phyloP scores from a whole-genome alignment of 1,284 basidiomycete species.

The Ustilago esculenta region DNA sequence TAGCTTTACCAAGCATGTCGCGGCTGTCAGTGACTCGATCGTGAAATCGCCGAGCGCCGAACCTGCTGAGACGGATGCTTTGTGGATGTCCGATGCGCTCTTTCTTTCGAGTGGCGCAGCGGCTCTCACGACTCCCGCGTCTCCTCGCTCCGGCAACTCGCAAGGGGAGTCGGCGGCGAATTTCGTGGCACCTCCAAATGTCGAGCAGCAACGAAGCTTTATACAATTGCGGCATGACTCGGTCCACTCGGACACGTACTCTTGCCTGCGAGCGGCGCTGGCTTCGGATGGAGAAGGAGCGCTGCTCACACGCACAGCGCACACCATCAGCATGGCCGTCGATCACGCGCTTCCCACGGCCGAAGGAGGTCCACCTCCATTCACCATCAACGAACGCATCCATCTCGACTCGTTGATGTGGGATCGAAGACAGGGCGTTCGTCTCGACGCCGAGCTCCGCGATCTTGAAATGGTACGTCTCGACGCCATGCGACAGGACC shows the following conservation, averaged over 20 bases:
- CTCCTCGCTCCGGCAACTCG: constrained; percentile 4
- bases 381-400: constrained; percentile 35
- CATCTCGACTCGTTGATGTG: constrained; percentile 49
- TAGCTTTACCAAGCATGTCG: constrained; percentile 20
- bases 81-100: constrained; percentile 30
- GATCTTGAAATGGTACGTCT: constrained; percentile 26
- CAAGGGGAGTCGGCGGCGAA: neutral
- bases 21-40: constrained; percentile 15
- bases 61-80: constrained; percentile 9
- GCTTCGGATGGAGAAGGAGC: constrained; percentile 43
- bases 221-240: constrained; percentile 40
- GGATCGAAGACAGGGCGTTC: constrained; percentile 35
- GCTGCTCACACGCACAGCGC: constrained; percentile 30
- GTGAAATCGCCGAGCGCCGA: constrained; percentile 6
- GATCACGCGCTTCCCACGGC: constrained; percentile 18
- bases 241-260: constrained; percentile 38
- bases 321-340: constrained; percentile 30
- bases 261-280: constrained; percentile 37
- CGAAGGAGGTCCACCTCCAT: constrained; percentile 12
- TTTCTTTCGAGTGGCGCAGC: constrained; percentile 31
- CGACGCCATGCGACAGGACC: constrained; percentile 17
- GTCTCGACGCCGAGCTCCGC: constrained; percentile 33
- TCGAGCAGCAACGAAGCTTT: constrained; percentile 19
- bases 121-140: constrained; percentile 17
- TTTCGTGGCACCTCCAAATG: constrained; percentile 1